Base-by-base conservation (phyloP, 768 basidiomycete genomes). In the Boletus sensibilis region DNA sequence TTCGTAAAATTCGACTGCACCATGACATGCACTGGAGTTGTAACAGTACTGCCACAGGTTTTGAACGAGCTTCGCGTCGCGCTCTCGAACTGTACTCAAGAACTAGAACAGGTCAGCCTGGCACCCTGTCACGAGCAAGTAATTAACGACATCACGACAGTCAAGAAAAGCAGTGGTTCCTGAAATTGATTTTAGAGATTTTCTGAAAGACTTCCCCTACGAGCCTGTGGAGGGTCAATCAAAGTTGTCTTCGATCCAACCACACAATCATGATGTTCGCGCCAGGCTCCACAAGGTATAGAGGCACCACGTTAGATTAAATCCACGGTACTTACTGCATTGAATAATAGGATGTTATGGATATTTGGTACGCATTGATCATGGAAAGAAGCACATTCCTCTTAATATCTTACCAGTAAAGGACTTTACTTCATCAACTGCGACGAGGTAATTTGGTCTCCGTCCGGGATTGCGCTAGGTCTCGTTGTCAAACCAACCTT, bases 401-500 rank as follows among this genome's bases (percentile, higher is more conserved):
- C 33, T 52, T 23, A 25, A 47, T 34, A 27, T 50, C 41, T 38
- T 37, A 16, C 39, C 35, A 64, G 66, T 37, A 13, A 57, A 38
- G 50, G 48, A 12, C 54, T 58, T 14, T 64, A 52, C 25, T 50
- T 56, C n/a, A 38, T 68, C 34, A n/a, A 53, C 37, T 16, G 1
- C 39, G 34, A 54, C 1, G 65, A 68, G 34, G 56, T 70, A 1
- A 54, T 69, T 14, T 72, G 70, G 60, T 58, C 61, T 27, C 29
- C 43, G 2, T 56, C 54, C 14, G 63, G 68, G 27, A 70, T 63
- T 23, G 65, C 61, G 16, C 25, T 63, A n/a, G 70, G 62, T 43
- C 59, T 72, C 23, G 51, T 72, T 20, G 38, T 69, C 49, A 61
- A 55, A 50, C 70, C 63, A 10, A 50, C 44, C 2, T 67, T 65